Conservation (phyloP, 73 alveolate species). For the Paramecium sonneborni region DNA sequence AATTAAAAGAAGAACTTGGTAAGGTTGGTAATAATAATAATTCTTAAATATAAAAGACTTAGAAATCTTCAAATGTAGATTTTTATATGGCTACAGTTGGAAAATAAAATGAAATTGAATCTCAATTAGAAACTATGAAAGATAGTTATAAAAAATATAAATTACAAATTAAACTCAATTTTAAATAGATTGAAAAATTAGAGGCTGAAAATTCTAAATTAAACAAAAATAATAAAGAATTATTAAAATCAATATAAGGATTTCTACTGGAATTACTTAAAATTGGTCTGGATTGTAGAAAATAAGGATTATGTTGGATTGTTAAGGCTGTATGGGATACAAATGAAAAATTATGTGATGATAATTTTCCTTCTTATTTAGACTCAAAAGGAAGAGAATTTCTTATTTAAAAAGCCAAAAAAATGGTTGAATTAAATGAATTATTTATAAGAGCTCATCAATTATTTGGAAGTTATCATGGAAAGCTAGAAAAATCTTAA, state of each 20-base stretch:
- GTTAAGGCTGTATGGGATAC: slow-evolving; percentile 48
- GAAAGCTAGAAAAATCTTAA: neutral
- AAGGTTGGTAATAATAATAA: neutral
- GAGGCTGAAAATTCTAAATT: slow-evolving; percentile 34
- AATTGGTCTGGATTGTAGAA: slow-evolving; percentile 47
- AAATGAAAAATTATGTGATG: neutral
- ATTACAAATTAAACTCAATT: neutral
- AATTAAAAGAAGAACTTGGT: neutral
- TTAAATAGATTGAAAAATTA: neutral
- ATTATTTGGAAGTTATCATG: neutral
- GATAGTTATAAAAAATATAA: neutral
- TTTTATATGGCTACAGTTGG: neutral
- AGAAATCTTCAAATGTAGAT: neutral
- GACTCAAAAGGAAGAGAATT: slow-evolving; percentile 55
- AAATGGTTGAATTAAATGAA: slow-evolving; percentile 1
- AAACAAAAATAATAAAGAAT: slow-evolving; percentile 39
- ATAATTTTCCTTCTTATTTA: slow-evolving; percentile 13
- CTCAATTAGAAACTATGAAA: slow-evolving; percentile 26
- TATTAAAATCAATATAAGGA: slow-evolving; percentile 24
- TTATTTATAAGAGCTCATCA: slow-evolving; percentile 12
- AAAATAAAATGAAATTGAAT: slow-evolving; percentile 30
- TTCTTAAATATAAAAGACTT: neutral
- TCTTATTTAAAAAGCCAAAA: neutral
- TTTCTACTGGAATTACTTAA: slow-evolving; percentile 35
- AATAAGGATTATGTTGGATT: slow-evolving; percentile 36